Percentiles rank a stretch among this genome's conserved stretches.
phyloP scores from a whole-genome alignment of 2,329 filamentous ascomycete species.

The Colletotrichum cuscutae region DNA sequence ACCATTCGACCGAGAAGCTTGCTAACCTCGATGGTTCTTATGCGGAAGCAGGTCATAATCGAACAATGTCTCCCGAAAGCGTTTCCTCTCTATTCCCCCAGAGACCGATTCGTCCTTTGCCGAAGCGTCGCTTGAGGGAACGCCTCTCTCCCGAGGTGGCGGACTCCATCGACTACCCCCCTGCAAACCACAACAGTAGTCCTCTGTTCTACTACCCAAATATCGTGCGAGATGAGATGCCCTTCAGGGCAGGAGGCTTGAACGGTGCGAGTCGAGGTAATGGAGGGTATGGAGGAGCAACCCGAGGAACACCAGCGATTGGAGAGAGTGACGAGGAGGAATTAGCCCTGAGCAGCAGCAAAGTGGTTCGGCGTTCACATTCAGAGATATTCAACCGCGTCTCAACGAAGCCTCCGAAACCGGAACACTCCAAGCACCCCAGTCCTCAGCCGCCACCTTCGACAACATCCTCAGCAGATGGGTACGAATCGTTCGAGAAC shows the following conservation, averaged over 20 bases:
- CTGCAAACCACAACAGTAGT: slow-evolving; percentile 74
- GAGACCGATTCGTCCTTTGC: slow-evolving; percentile 91
- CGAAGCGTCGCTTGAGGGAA: slow-evolving; percentile 88
- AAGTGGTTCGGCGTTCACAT: slow-evolving; percentile 57
- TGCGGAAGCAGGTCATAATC: slow-evolving; percentile 52
- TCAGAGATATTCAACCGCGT: slow-evolving; percentile 57
- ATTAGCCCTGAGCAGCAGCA: slow-evolving; percentile 46
- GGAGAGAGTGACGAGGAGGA: slow-evolving; percentile 72
- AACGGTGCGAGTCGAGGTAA: slow-evolving; percentile 9
- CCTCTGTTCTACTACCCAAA: slow-evolving; percentile 80
- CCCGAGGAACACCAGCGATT: slow-evolving; percentile 55
- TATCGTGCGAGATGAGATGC: slow-evolving; percentile 35
- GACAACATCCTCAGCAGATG: slow-evolving; percentile 78
- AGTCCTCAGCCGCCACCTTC: slow-evolving; percentile 71
- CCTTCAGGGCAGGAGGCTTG: slow-evolving; percentile 41
- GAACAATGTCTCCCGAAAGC: slow-evolving; percentile 77
- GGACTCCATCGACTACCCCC: slow-evolving; percentile 83
- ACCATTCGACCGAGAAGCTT: slow-evolving; percentile 7
- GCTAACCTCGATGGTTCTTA: slow-evolving; percentile 26
- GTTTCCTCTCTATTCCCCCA: slow-evolving; percentile 86
- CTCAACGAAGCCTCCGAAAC: slow-evolving; percentile 54
- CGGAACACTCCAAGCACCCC: slow-evolving; percentile 55
- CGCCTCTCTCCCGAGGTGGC: slow-evolving; percentile 87
- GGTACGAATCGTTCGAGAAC: slow-evolving; percentile 97
- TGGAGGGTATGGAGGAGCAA: slow-evolving; percentile 36